phyloP scores from a whole-genome alignment of 2,329 filamentous ascomycete species.

The Ilyonectria destructans region DNA sequence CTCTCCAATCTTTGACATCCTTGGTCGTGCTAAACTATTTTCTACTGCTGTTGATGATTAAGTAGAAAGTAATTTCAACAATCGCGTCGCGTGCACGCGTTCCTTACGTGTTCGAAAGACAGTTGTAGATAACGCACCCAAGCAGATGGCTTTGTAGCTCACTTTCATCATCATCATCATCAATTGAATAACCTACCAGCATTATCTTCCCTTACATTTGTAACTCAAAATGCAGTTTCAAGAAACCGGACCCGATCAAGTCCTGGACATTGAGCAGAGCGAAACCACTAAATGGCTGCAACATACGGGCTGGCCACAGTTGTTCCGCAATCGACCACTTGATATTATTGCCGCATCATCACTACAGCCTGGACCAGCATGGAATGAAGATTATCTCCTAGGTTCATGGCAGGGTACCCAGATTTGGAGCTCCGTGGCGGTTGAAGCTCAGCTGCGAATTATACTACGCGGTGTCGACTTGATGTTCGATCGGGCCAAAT shows the following conservation, averaged over 20 bases:
- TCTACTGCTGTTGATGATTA: background rate
- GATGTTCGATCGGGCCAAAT: background rate
- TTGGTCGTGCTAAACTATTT: background rate
- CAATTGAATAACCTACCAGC: background rate
- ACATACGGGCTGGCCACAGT: constrained; percentile 12
- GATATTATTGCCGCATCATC: constrained; percentile 16
- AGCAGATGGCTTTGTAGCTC: background rate
- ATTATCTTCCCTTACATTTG: constrained; percentile 8
- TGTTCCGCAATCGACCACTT: constrained; percentile 17
- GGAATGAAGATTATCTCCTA: no score
- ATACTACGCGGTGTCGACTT: constrained; percentile 1
- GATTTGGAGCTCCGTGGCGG: no score
- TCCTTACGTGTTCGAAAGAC: constrained; percentile 4
- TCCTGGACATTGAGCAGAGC: constrained; percentile 9
- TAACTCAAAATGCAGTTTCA: background rate
- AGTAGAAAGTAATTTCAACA: constrained; percentile 6
- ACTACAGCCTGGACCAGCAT: constrained; percentile 6
- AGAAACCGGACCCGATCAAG: background rate
- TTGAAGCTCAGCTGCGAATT: background rate
- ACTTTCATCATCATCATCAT: constrained; percentile 7
- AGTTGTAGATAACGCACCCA: background rate
- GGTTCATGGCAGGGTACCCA: no score
- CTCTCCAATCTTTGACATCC: background rate
- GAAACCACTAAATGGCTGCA: constrained; percentile 22
- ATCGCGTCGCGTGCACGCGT: constrained; percentile 4